Conservation (phyloP, 139 green algal genomes). For the Mychonastes homosphaera region DNA sequence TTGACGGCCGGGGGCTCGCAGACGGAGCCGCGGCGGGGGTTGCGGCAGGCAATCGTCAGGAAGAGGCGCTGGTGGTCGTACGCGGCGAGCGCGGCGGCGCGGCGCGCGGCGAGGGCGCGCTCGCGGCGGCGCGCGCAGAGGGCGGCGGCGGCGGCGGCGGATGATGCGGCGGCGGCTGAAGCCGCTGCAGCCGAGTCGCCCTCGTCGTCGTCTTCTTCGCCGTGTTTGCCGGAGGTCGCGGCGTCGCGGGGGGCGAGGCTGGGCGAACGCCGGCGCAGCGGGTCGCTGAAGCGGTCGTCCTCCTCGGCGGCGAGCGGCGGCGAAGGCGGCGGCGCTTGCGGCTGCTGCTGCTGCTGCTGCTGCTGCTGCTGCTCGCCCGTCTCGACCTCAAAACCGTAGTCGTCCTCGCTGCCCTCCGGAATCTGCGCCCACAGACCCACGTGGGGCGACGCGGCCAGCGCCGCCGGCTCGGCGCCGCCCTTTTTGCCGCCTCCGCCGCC, state of each 20-base stretch:
- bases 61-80: slow-evolving; percentile 36
- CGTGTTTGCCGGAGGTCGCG: too few relatives aligned
- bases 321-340: neutral
- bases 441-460: too few relatives aligned
- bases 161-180: too few relatives aligned
- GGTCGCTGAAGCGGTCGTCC: slow-evolving; percentile 16
- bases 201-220: too few relatives aligned
- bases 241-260: too few relatives aligned
- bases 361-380: neutral
- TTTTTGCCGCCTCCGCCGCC: too few relatives aligned
- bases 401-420: too few relatives aligned
- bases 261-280: neutral
- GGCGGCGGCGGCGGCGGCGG: too few relatives aligned
- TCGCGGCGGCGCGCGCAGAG: neutral
- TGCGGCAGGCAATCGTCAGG: slow-evolving; percentile 47
- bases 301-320: neutral
- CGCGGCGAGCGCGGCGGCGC: neutral
- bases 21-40: slow-evolving; percentile 43
- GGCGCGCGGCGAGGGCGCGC: neutral
- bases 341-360: slow-evolving; percentile 4
- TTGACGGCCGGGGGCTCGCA: slow-evolving; percentile 57
- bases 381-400: too few relatives aligned
- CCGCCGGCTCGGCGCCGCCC: too few relatives aligned
- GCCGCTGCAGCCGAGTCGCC: too few relatives aligned
- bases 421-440: too few relatives aligned